Evolutionary conservation across 163 green algal genomes (phyloP).

Genomic region (Chlorella variabilis): DNA sequence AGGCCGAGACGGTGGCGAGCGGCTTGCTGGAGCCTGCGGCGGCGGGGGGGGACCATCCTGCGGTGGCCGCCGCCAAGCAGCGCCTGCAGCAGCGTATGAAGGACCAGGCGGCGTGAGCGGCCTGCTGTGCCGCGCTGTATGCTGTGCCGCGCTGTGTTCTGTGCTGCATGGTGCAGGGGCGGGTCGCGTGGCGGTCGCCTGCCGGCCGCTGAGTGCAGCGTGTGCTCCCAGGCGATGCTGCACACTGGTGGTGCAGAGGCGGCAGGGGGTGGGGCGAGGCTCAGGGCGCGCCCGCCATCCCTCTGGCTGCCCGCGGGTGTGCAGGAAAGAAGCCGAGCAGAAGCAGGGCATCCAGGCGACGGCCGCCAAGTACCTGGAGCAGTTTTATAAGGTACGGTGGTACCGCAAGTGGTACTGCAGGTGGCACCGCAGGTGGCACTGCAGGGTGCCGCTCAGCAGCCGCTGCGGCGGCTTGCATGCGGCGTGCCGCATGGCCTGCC

Average conservation of each 20-base stretch:
- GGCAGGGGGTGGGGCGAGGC: no score
- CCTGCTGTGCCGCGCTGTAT: neutral
- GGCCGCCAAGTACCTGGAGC: conserved; percentile 49
- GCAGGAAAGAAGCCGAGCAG: conserved; percentile 48
- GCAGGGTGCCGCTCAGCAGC: no score
- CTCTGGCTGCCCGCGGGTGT: neutral
- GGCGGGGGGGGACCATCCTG: conserved; percentile 40
- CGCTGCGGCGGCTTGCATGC: no score
- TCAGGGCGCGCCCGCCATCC: no score
- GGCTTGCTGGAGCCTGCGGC: conserved; percentile 26
- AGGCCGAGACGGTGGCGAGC: conserved; percentile 1
- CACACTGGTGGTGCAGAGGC: no score
- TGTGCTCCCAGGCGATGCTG: no score
- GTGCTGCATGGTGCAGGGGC: no score
- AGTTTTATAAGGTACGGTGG: conserved; percentile 54
- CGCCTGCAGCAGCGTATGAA: conserved; percentile 47
- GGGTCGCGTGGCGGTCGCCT: no score
- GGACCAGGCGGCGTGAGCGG: conserved; percentile 40
- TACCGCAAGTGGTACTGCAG: no score
- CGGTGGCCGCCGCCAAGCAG: conserved; percentile 37
- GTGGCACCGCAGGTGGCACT: neutral
- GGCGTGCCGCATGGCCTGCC: no score
- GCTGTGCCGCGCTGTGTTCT: neutral
- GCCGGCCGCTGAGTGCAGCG: neutral
- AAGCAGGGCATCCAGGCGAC: conserved; percentile 26